Base-by-base conservation (phyloP, 2,329 filamentous ascomycete genomes). In the Fusarium tanahbumbuense region DNA sequence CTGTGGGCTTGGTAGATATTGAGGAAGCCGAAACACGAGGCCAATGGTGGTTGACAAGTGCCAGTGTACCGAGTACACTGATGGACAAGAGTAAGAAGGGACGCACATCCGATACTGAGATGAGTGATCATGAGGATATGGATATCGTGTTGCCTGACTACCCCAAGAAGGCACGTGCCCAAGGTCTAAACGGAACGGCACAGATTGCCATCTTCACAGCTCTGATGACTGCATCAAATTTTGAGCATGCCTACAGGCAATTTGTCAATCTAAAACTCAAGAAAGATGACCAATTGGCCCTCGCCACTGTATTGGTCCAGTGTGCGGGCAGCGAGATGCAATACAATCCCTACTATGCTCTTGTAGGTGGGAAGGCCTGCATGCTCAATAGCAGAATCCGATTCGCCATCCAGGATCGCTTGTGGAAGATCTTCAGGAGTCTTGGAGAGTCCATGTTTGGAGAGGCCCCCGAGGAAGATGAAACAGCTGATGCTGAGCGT, bases 41-140 rank as follows among this genome's bases (percentile, higher is more conserved):
- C 1, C 98, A 97, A 82, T 99, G 96, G 96, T 99, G 96, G 96
- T 88, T 98, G 22, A 93, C 98, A 8, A 96, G 96, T 54, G 95
- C 96, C n/a, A 97, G 94, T 79, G 98, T 95, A 88, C 83, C 86
- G 6, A 87, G 64, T 22, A 81, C 78, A 53, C 60, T 70, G 8
- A 45, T 70, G 28, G 67, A 70, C 25, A 71, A 71, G 40, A 63
- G 57, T 15, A 61, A 52, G 58, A 73, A 46, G 62, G 54, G 66
- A 22, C 44, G 50, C n/a, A 41, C 16, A 8, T 72, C 73, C 20
- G 60, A 59, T 13, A 60, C 67, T 23, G 71, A 75, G 30, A 64
- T 67, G 45, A 85, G 62, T 70, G 81, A 82, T n/a, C 80, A 83
- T 27, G 81, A 83, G 60, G 83, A 86, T 15, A 83, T 85, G 67